Evolutionary conservation across 164 flowering plant genomes (phyloP).

Genomic region (Akebia trifoliata): DNA sequence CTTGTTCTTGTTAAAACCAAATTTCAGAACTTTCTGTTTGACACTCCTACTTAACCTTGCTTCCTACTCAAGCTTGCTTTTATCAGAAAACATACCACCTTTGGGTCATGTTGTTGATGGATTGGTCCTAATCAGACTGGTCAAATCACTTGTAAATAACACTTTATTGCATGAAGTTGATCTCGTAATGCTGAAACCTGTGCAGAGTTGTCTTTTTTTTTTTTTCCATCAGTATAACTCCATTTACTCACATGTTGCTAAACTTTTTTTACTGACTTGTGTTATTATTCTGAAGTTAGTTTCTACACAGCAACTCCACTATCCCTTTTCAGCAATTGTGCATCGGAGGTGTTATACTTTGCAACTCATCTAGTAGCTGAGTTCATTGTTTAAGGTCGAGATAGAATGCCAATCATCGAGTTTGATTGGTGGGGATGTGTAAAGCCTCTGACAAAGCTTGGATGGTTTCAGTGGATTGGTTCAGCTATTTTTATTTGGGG

Average conservation of each 20-base stretch:
- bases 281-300: constrained; percentile 35
- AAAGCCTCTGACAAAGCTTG: constrained; percentile 51
- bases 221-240: too few relatives aligned
- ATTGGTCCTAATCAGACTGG: too few relatives aligned
- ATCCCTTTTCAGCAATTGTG: constrained; percentile 58
- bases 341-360: constrained; percentile 43
- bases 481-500: constrained; percentile 74
- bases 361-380: constrained; percentile 28
- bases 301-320: constrained; percentile 83
- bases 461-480: constrained; percentile 72
- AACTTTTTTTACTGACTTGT: constrained; percentile 6
- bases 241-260: neutral
- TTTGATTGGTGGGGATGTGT: constrained; percentile 44
- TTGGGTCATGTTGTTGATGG: too few relatives aligned
- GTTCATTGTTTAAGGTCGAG: constrained; percentile 50
- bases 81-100: too few relatives aligned
- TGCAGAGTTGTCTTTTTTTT: too few relatives aligned
- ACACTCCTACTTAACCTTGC: too few relatives aligned
- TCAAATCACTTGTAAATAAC: too few relatives aligned
- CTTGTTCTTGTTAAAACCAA: too few relatives aligned
- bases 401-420: constrained; percentile 32
- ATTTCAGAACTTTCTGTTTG: too few relatives aligned
- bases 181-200: too few relatives aligned
- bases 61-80: too few relatives aligned
- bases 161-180: too few relatives aligned